Conservation (phyloP, 352 stramenopile genomes). For the Globisporangium splendens region DNA sequence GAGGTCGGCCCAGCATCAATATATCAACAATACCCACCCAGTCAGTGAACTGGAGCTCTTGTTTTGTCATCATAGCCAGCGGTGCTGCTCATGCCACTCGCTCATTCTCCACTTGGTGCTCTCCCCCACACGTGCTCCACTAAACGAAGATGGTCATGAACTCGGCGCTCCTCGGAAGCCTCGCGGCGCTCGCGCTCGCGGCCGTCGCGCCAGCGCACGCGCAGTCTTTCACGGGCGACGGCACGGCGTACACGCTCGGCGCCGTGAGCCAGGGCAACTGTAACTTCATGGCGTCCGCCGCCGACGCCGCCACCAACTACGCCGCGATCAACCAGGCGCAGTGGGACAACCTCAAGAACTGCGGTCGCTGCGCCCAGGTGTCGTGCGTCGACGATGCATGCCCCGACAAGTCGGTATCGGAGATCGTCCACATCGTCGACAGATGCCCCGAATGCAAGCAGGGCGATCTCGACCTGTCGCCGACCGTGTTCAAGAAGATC, state of each 20-base stretch:
- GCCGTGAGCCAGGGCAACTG: conserved; percentile 37
- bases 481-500: conserved; percentile 61
- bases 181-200: conserved; percentile 1
- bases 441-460: conserved; percentile 66
- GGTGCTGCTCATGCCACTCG: neutral
- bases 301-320: conserved; percentile 33
- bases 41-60: neutral
- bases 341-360: conserved; percentile 33
- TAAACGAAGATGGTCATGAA: conserved; percentile 2
- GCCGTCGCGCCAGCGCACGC: neutral
- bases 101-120: neutral
- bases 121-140: neutral
- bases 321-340: conserved; percentile 46
- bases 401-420: conserved; percentile 35
- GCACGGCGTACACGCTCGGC: conserved; percentile 42
- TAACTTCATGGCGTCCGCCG: conserved; percentile 41
- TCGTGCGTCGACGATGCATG: conserved; percentile 57
- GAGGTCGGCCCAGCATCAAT: neutral
- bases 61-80: neutral
- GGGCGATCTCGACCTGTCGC: conserved; percentile 69
- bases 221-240: conserved; percentile 30
- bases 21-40: neutral
- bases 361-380: conserved; percentile 43
- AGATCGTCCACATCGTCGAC: conserved; percentile 68
- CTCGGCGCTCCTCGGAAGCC: neutral